Evolutionary conservation across 345 rosid genomes (phyloP), one percentile per base, ranked within the genome.

Genomic region (Iberis pinnata): DNA sequence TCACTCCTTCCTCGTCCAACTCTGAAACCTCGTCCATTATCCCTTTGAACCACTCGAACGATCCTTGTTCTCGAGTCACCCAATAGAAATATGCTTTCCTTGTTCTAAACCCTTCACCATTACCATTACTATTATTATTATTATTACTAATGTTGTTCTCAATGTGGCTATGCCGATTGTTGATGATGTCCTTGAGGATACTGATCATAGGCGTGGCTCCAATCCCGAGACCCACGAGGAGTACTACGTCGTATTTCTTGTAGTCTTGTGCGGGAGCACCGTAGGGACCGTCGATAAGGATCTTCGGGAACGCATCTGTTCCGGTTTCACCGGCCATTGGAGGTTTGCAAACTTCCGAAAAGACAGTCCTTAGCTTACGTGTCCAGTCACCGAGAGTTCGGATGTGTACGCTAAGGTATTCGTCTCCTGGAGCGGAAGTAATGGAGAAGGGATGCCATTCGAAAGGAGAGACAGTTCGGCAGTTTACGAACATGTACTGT

Each of bases 381-480:
- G 96, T 87, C 96, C 96, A 87, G 40, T 87, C 96, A 2, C 96
- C 92, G 9, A 76, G 73, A 32, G 78, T 75, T 71, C 88, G 78
- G 4, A 87, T 87, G 38, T 83, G 93, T 47, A 81, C 84, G 16
- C 95, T 86, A 5, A 86, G 60, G 73, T 79, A 64, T 49, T 86
- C 81, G 50, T 87, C 89, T 51, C 80, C 81, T 4, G 93, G 96
- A n/a, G 93, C 82, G 9, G 96, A 81, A 8, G 96, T 83, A 22
- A 83, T 87, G 8, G 93, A 83, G 65, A 87, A 87, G 60, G 96
- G 96, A 43, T 87, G 96, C 96, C 95, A 86, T 66, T 86, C 95
- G 52, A 86, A 83, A 29, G 92, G 88, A 52, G 92, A 83, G 1
- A 86, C 89, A n/a, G 88, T 89, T 11, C 89, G 79, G 38, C 93